Evolutionary conservation across 2,329 filamentous ascomycete genomes (phyloP).

Genomic region (Colletotrichum melonis): DNA sequence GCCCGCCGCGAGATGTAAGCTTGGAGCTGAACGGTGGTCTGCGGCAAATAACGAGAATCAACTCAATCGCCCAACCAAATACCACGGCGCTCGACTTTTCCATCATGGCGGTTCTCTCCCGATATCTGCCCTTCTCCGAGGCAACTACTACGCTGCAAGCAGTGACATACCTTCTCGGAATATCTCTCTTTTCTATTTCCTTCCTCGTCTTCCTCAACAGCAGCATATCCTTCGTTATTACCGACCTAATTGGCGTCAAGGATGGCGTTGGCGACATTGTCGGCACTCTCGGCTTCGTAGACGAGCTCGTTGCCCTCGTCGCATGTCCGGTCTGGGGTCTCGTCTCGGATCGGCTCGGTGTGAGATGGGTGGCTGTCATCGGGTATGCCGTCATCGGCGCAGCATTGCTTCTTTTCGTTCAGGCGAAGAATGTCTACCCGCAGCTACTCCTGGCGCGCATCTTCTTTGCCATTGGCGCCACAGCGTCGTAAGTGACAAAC

Average conservation of each 20-base stretch:
- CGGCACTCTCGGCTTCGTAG: constrained; percentile 85
- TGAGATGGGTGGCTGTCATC: constrained; percentile 76
- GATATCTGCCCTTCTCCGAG: constrained; percentile 67
- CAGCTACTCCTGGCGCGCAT: constrained; percentile 86
- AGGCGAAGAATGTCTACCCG: constrained; percentile 88
- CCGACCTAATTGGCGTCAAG: constrained; percentile 81
- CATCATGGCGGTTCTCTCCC: constrained; percentile 47
- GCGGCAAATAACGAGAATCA: constrained; percentile 26
- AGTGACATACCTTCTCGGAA: constrained; percentile 82
- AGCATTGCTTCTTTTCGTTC: constrained; percentile 83
- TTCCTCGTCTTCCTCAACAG: constrained; percentile 93
- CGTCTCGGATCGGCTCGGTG: constrained; percentile 80
- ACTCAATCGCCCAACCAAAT: constrained; percentile 20
- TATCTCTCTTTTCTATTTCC: constrained; percentile 87
- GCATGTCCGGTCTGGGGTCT: constrained; percentile 86
- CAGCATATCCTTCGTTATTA: constrained; percentile 86
- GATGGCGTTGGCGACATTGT: constrained; percentile 82
- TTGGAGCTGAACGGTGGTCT: constrained; percentile 21
- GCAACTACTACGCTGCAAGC: constrained; percentile 71
- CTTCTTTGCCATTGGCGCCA: constrained; percentile 89
- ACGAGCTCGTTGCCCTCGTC: constrained; percentile 84
- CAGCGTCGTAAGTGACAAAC: constrained; percentile 74
- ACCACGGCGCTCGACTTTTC: constrained; percentile 3
- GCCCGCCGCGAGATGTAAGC: constrained; percentile 30
- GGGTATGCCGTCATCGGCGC: constrained; percentile 87